Conservation (phyloP, 352 stramenopile genomes). For the Pythium oligandrum region DNA sequence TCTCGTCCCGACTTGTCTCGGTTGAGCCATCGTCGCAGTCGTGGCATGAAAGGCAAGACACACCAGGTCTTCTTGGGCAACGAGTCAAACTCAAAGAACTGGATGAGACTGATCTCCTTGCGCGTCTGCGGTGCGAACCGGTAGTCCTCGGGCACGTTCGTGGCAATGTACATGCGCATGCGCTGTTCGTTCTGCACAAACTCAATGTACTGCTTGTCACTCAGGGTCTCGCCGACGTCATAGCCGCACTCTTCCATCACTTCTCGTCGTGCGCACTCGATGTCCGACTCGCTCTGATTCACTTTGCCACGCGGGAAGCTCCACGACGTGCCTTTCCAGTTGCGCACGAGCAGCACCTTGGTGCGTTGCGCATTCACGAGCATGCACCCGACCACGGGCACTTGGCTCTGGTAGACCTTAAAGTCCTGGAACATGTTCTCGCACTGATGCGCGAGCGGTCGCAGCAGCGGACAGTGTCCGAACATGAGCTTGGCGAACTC, state of each 20-base stretch:
- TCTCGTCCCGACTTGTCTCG: constrained; percentile 35
- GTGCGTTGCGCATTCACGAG: constrained; percentile 82
- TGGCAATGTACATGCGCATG: constrained; percentile 91
- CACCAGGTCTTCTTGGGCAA: constrained; percentile 93
- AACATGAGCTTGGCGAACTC: constrained; percentile 93
- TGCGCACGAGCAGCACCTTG: constrained; percentile 89
- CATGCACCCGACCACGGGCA: constrained; percentile 94
- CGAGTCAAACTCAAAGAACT: constrained; percentile 88
- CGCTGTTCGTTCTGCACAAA: constrained; percentile 86
- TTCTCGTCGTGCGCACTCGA: constrained; percentile 87
- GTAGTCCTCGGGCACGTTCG: constrained; percentile 88
- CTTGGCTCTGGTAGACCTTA: constrained; percentile 91
- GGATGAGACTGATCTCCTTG: constrained; percentile 93
- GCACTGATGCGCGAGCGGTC: constrained; percentile 82
- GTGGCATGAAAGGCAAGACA: constrained; percentile 91
- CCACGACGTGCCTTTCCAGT: constrained; percentile 91
- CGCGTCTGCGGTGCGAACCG: constrained; percentile 91
- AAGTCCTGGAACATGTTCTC: constrained; percentile 93
- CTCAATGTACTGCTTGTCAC: constrained; percentile 77
- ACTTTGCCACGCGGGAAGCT: constrained; percentile 92
- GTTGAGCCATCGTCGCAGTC: constrained; percentile 89
- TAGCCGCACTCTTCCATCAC: constrained; percentile 92
- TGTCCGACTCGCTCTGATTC: constrained; percentile 88
- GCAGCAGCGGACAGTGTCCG: constrained; percentile 85
- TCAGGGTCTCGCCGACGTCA: constrained; percentile 73